These are phyloP conservation scores for Protomyces gravidus DNA, from an alignment of 1,139 yeast species.

Conservation along the genomic window DNA sequence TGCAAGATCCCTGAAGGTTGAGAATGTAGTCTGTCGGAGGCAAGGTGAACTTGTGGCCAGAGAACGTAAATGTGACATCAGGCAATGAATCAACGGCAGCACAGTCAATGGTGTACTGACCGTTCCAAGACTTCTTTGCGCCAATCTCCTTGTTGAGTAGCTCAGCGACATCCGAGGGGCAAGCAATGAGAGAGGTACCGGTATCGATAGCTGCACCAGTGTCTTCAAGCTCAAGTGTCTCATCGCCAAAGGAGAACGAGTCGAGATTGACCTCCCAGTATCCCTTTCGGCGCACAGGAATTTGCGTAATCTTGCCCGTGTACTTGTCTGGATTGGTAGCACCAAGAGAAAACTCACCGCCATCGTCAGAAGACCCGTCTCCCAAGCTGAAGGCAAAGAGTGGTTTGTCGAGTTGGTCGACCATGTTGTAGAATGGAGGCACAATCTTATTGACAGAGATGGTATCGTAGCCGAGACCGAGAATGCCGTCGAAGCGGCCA, in stretches of 20 bases:
- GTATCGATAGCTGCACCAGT: slow-evolving; percentile 98
- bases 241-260: slow-evolving; percentile 85
- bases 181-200: slow-evolving; percentile 91
- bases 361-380: slow-evolving; percentile 60
- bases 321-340: slow-evolving; percentile 75
- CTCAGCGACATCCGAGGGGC: slow-evolving; percentile 93
- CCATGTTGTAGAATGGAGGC: slow-evolving; percentile 90
- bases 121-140: slow-evolving; percentile 94
- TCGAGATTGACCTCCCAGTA: slow-evolving; percentile 97
- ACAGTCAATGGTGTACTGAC: slow-evolving; percentile 92
- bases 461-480: slow-evolving; percentile 89
- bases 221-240: slow-evolving; percentile 70
- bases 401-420: slow-evolving; percentile 69
- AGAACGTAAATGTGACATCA: slow-evolving; percentile 81
- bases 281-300: slow-evolving; percentile 98
- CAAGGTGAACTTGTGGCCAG: slow-evolving; percentile 86
- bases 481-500: slow-evolving; percentile 95
- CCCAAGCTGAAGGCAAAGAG: slow-evolving; percentile 89
- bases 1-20: slow-evolving; percentile 90
- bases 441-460: slow-evolving; percentile 82
- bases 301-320: slow-evolving; percentile 80
- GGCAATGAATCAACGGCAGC: slow-evolving; percentile 75
- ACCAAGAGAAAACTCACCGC: slow-evolving; percentile 93
- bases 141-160: slow-evolving; percentile 92
- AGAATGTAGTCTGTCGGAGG: slow-evolving; percentile 84